Evolutionary conservation across 495 filamentous ascomycete species (phyloP).

Genomic region (Lindgomyces ingoldianus): DNA sequence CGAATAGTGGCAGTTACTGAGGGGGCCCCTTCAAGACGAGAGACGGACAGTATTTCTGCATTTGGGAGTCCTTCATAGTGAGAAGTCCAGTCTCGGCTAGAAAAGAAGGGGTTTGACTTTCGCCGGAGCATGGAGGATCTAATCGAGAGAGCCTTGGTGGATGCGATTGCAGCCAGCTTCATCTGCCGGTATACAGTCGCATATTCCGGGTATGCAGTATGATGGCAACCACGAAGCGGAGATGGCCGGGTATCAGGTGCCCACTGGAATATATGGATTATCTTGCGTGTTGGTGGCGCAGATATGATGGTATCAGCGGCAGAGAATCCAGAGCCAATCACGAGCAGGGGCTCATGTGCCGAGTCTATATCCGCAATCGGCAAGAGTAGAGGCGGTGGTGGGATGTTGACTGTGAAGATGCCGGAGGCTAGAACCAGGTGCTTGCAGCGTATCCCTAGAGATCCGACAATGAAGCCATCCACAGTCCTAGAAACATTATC

Average conservation of each 20-base stretch:
- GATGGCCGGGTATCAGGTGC: conserved; percentile 57
- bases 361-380: conserved; percentile 42
- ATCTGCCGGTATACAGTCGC: conserved; percentile 64
- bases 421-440: conserved; percentile 66
- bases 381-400: conserved; percentile 53
- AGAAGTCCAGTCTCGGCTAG: conserved; percentile 51
- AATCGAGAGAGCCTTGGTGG: conserved; percentile 4
- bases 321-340: conserved; percentile 67
- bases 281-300: conserved; percentile 52
- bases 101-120: conserved; percentile 50
- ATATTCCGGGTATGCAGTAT: conserved; percentile 68
- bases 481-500: conserved; percentile 50
- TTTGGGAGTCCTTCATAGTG: conserved; percentile 64
- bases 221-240: conserved; percentile 63
- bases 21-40: conserved; percentile 27
- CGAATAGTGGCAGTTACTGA: conserved; percentile 52
- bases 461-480: conserved; percentile 56
- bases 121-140: conserved; percentile 28
- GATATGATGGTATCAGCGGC: conserved; percentile 66
- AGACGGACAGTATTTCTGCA: conserved; percentile 53
- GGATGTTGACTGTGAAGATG: conserved; percentile 60
- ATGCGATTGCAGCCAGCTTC: conserved; percentile 54
- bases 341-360: conserved; percentile 43
- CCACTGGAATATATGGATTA: conserved; percentile 68
- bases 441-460: conserved; percentile 58